Base-by-base conservation (phyloP, 108 stramenopile genomes). In the Cyclotella kingstonii region DNA sequence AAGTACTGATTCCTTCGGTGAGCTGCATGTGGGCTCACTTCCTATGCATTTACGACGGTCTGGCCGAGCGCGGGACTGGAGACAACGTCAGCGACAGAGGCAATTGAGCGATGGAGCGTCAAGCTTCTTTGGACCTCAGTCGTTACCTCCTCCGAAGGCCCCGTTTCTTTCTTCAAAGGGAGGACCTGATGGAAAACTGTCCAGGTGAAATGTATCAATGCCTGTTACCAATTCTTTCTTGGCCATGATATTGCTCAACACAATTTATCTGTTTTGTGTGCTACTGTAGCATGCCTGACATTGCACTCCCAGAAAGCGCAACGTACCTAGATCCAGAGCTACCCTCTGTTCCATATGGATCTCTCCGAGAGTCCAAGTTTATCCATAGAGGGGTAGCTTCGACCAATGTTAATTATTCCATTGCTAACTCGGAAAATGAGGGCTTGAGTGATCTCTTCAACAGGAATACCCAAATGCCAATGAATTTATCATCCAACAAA, bases 71-170 rank as follows among this genome's bases (percentile, higher is more conserved):
- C 36, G 44, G 31, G 36, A 47, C 8, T 12, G 21, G 35, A 22
- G 54, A 47, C 27, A 41, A 17, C 25, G 30, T 21, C 52, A 50
- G 64, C 39, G 30, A 5, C 8, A 30, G 40, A 25, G 39, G 39
- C 40, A 40, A 3, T 35, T 51, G 40, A 30, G 50, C 21, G 58
- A 36, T 29, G 58, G 36, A 17, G 14, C 55, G 33, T 30, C 1
- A 50, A 44, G 43, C 0, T 73, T 73, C 56, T 42, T 60, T 39
- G 72, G 72, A 15, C 57, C 72, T 5, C 36, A 47, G 42, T 73
- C 72, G 9, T 34, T 73, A 49, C 72, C 72, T 40, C 72, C 72
- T 1, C 72, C 72, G 17, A 64, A 50, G 51, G 72, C 72, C 19
- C 72, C 72, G 21, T 55, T 59, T 55, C 44, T 73, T 8, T 65